Base-by-base conservation (phyloP, 768 basidiomycete genomes). In the Crepidotus variabilis region DNA sequence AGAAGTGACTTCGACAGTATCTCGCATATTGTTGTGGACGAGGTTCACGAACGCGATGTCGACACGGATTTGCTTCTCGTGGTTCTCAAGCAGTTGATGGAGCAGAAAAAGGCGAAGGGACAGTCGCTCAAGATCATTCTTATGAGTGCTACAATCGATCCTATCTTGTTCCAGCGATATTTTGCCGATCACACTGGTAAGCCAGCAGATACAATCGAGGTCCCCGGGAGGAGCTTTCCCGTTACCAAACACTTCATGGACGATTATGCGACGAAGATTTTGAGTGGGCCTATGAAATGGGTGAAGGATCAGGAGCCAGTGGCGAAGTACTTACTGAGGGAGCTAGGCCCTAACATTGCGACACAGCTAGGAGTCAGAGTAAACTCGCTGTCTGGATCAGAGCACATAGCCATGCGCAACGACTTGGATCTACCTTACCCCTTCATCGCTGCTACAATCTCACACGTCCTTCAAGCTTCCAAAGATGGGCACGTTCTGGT, bases 111-210 rank as follows among this genome's bases (percentile, higher is more conserved):
- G 67, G 75, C 81, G 6, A 80, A 81, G 60, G 79, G 82, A 10
- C 82, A 86, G 48, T 86, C 90, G 2, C 72, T 98, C 70, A 94
- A 94, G 70, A 78, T 98, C 60, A 72, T 97, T 45, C 81, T 98
- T 55, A 97, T 98, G 94, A 95, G 92, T 65, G 95, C 95, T 8
- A 98, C 95, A 46, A 92, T 98, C 66, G 92, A 97, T 63, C 90
- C 94, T 8, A 82, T 82, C 0, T 78, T 96, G 22, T 98, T 97
- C 81, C 87, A 90, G 66, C 74, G 80, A 10, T 98, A 98, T 74
- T 98, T 98, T 76, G 73, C 77, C 7, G 83, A 88, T 64, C 74
- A 80, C 16, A 58, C 71, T 0, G 85, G 84, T 20, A 66, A 73
- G 13, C 85, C 82, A 1, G 89, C 92, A 0, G 77, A 80, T 18